Conservation (phyloP, 129 eudicot genomes). For the Centella asiatica region DNA sequence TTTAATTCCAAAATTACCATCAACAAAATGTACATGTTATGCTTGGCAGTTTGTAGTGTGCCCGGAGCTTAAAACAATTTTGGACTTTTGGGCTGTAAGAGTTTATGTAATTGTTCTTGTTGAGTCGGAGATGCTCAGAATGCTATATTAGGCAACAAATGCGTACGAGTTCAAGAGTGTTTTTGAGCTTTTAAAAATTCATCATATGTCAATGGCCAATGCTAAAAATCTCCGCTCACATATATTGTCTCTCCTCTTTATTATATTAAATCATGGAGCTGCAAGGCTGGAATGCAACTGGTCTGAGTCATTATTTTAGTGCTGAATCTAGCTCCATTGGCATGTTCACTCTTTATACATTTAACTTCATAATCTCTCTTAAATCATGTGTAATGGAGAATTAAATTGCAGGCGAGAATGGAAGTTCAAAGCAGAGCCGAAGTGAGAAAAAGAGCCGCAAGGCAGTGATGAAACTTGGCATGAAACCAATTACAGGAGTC, state of each 20-base stretch:
- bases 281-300: no score
- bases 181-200: not conserved
- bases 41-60: no score
- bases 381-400: not conserved
- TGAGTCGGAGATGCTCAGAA: not conserved
- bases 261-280: no score
- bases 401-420: conserved; percentile 26
- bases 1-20: no score
- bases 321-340: not conserved
- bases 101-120: no score
- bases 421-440: conserved; percentile 47
- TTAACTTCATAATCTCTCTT: not conserved
- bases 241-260: no score
- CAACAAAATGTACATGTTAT: no score
- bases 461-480: conserved; percentile 57
- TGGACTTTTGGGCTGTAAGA: no score
- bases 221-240: not conserved
- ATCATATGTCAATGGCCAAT: not conserved
- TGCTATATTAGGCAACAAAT: not conserved
- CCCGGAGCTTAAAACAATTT: no score
- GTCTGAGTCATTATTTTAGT: no score
- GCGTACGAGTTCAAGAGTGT: not conserved
- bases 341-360: not conserved
- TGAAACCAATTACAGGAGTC: conserved; percentile 51
- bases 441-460: conserved; percentile 62